These are phyloP conservation scores for Starmerella roubikii DNA, from an alignment of 805 yeast genomes.

Conservation along the genomic window DNA sequence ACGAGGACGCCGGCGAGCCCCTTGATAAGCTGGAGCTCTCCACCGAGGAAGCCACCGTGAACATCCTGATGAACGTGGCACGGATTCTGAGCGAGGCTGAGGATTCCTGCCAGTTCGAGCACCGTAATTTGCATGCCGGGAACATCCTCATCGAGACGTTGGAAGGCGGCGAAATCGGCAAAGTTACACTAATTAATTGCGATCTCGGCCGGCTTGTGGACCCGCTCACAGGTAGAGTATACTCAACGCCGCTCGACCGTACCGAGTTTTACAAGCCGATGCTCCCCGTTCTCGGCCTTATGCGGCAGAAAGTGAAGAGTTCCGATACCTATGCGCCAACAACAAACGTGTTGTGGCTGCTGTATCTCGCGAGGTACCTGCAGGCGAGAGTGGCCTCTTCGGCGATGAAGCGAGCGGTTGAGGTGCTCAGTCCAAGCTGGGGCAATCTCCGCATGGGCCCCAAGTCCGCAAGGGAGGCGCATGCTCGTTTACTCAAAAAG, in stretches of 20 bases:
- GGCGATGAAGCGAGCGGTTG: slow-evolving; percentile 6
- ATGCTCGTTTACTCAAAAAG: not conserved
- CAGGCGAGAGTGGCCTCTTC: slow-evolving; percentile 6
- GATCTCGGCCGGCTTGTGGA: slow-evolving; percentile 34
- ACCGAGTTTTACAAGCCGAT: slow-evolving; percentile 48
- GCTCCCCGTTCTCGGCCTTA: slow-evolving; percentile 46
- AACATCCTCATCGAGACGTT: slow-evolving; percentile 37
- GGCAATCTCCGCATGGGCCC: slow-evolving; percentile 7
- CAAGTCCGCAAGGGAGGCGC: slow-evolving; percentile 13
- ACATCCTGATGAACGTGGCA: slow-evolving; percentile 42
- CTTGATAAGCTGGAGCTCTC: slow-evolving; percentile 33
- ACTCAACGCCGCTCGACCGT: slow-evolving; percentile 48
- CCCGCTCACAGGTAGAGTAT: slow-evolving; percentile 17
- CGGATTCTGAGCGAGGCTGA: slow-evolving; percentile 41
- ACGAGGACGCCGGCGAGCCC: slow-evolving; percentile 30
- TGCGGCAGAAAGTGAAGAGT: slow-evolving; percentile 28
- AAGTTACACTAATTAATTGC: slow-evolving; percentile 45
- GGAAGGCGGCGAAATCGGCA: slow-evolving; percentile 27
- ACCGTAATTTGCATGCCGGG: slow-evolving; percentile 56
- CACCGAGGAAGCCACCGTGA: slow-evolving; percentile 29
- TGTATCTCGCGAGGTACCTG: slow-evolving; percentile 42
- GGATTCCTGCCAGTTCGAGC: slow-evolving; percentile 43
- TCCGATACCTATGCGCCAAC: slow-evolving; percentile 37
- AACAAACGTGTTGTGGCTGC: slow-evolving; percentile 53
- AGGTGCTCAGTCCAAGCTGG: slow-evolving; percentile 11